Evolutionary conservation across 2,329 filamentous ascomycete species (phyloP).

Genomic region (Colletotrichum gloeosporioides): DNA sequence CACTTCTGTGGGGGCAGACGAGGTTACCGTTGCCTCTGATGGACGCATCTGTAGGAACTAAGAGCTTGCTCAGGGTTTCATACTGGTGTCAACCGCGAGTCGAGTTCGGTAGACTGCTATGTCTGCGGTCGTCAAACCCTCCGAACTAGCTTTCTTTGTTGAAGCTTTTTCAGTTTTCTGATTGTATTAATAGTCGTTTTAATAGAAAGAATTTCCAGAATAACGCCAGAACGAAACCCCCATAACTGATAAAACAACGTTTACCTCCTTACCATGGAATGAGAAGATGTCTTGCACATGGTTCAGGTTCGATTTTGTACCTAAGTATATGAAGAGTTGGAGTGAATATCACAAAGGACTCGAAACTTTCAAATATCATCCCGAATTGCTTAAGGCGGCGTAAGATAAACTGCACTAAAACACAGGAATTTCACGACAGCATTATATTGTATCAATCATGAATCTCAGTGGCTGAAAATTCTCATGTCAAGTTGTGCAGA

Average conservation of each 20-base stretch:
- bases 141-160: background rate
- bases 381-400: background rate
- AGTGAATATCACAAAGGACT: background rate
- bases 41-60: background rate
- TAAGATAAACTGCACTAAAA: background rate
- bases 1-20: background rate
- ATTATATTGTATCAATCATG: background rate
- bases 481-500: background rate
- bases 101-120: background rate
- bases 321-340: too few species aligned
- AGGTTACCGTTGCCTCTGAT: background rate
- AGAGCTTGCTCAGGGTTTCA: background rate
- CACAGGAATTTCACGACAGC: background rate
- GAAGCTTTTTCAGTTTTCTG: background rate
- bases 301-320: too few species aligned
- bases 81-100: background rate
- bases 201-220: background rate
- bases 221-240: background rate
- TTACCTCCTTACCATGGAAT: background rate
- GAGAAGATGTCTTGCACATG: too few species aligned
- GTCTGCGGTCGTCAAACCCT: background rate
- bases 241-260: background rate
- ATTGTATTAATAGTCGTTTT: background rate
- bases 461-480: background rate
- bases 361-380: background rate